Conservation (phyloP, 2,329 filamentous ascomycete species). For the Xylaria polymorpha region DNA sequence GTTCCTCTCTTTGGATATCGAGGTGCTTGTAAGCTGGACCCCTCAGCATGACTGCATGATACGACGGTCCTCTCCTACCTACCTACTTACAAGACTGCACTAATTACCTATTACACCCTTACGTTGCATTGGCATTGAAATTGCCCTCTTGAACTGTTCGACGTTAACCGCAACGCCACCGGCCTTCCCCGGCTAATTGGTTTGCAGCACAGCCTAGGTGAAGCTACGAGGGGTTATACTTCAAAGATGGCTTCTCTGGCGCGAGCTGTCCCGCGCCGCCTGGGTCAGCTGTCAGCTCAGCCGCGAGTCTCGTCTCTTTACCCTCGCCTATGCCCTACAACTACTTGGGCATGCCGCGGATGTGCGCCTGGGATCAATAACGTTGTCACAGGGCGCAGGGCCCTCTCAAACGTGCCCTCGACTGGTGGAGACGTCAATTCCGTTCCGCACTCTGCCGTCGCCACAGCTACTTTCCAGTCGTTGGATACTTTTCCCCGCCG, state of each 20-base stretch:
- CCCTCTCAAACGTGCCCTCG: constrained; percentile 34
- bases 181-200: constrained; percentile 10
- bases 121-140: background rate
- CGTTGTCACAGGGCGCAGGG: constrained; percentile 32
- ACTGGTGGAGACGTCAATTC: constrained; percentile 38
- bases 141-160: background rate
- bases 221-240: background rate
- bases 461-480: constrained; percentile 43
- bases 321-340: constrained; percentile 36
- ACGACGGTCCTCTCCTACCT: background rate
- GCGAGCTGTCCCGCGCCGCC: constrained; percentile 44
- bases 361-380: constrained; percentile 37
- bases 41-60: constrained; percentile 34
- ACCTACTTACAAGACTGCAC: constrained; percentile 9
- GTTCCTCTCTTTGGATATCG: constrained; percentile 6
- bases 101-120: background rate
- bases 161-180: constrained; percentile 7
- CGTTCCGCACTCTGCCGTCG: constrained; percentile 40
- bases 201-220: constrained; percentile 12
- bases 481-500: constrained; percentile 79
- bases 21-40: constrained; percentile 4
- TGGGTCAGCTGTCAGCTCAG: constrained; percentile 48
- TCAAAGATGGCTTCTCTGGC: constrained; percentile 46
- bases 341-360: constrained; percentile 42
- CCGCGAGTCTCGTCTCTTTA: constrained; percentile 41